A percentile compares a stretch with the other conserved stretches of the same genome.
These are phyloP conservation scores for Aquilaria agallochum DNA, from an alignment of 441 rosid genomes.

Conservation along the genomic window DNA sequence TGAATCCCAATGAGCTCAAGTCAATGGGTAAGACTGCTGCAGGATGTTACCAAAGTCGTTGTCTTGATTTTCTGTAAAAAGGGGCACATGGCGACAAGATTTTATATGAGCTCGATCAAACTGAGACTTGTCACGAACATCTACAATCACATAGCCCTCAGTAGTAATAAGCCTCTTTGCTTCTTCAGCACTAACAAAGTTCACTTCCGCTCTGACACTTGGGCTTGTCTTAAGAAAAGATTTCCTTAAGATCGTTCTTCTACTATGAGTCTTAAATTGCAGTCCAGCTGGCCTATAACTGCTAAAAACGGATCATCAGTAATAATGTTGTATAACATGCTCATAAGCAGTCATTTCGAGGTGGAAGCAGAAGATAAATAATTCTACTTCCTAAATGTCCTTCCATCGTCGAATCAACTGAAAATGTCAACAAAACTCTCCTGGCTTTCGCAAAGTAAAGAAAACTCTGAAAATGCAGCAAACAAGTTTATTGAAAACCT, in stretches of 20 bases:
- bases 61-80: constrained; percentile 76
- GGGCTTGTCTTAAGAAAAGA: constrained; percentile 21
- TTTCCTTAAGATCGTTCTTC: constrained; percentile 34
- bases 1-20: constrained; percentile 3
- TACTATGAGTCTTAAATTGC: constrained; percentile 37
- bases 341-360: no score
- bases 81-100: constrained; percentile 79
- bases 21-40: background rate
- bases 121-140: constrained; percentile 75
- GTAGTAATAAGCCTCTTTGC: constrained; percentile 55
- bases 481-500: no score
- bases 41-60: constrained; percentile 59
- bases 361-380: no score
- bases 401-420: no score
- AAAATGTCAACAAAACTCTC: no score
- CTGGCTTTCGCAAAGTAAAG: no score
- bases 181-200: constrained; percentile 73
- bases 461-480: no score
- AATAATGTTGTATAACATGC: no score
- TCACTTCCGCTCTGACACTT: constrained; percentile 71
- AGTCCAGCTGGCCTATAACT: constrained; percentile 35
- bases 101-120: constrained; percentile 80
- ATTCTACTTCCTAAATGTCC: no score
- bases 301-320: constrained; percentile 40
- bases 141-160: constrained; percentile 69